phyloP scores from a whole-genome alignment of 2,329 filamentous ascomycete genomes.

The Paecilomyces niveus region DNA sequence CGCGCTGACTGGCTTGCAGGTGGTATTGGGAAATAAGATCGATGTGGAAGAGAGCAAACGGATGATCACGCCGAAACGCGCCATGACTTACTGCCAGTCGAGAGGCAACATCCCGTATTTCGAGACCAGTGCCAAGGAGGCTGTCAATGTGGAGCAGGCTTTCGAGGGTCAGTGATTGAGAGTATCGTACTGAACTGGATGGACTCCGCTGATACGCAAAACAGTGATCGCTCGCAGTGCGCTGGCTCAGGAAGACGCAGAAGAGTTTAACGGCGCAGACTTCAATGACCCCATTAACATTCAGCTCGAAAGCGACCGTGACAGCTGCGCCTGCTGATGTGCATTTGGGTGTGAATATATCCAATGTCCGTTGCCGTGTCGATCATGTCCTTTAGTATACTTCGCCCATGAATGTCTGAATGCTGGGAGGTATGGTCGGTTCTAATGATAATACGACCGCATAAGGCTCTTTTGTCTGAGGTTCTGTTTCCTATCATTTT shows the following conservation, averaged over 20 bases:
- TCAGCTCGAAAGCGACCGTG: conserved; percentile 86
- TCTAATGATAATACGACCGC: background rate
- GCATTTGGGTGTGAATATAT: conserved; percentile 12
- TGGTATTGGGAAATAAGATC: conserved; percentile 97
- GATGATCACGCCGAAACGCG: conserved; percentile 91
- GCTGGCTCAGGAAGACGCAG: conserved; percentile 90
- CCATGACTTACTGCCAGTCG: conserved; percentile 94
- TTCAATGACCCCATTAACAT: conserved; percentile 99
- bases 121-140: conserved; percentile 98
- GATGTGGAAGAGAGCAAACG: conserved; percentile 97
- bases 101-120: conserved; percentile 98
- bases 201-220: conserved; percentile 1
- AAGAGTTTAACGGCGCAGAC: conserved; percentile 85
- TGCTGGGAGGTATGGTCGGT: background rate
- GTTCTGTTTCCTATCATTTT: background rate
- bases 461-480: background rate
- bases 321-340: conserved; percentile 82
- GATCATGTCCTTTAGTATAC: background rate
- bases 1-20: conserved; percentile 41
- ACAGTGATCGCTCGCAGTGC: conserved; percentile 93
- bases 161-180: conserved; percentile 55
- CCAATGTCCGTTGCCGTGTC: background rate
- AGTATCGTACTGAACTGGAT: background rate
- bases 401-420: background rate
- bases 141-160: conserved; percentile 90